phyloP scores from a whole-genome alignment of 169 alveolate genomes.

The Babesia sp. region DNA sequence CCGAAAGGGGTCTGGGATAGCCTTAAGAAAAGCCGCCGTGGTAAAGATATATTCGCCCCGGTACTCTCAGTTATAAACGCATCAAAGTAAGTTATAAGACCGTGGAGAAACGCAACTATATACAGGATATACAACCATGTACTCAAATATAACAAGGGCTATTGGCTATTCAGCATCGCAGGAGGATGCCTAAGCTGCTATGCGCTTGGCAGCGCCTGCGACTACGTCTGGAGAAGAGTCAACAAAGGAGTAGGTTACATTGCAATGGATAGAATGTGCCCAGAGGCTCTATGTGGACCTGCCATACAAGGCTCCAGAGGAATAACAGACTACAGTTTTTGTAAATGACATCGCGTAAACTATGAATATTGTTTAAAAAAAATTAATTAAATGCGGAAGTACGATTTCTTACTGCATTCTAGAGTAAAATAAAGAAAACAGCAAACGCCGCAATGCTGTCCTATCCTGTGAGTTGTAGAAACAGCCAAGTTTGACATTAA shows the following conservation, averaged over 20 bases:
- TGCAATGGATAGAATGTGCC: neutral
- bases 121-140: conserved; percentile 65
- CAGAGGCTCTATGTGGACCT: conserved; percentile 62
- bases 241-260: conserved; percentile 65
- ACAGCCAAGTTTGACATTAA: neutral
- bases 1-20: conserved; percentile 56
- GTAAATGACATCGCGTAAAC: too few relatives aligned
- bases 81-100: conserved; percentile 34
- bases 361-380: too few relatives aligned
- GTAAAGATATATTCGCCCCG: conserved; percentile 56
- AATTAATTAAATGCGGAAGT: too few relatives aligned
- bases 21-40: conserved; percentile 52
- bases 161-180: conserved; percentile 59
- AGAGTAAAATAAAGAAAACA: too few relatives aligned
- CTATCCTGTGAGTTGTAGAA: neutral
- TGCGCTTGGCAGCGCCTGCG: conserved; percentile 57
- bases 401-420: too few relatives aligned
- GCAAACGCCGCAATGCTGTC: conserved; percentile 1
- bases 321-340: conserved; percentile 3
- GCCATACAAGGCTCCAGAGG: conserved; percentile 42
- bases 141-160: conserved; percentile 61
- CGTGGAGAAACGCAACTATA: neutral
- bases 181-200: conserved; percentile 63
- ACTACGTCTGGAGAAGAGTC: conserved; percentile 50
- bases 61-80: conserved; percentile 20